A percentile compares a stretch with the other conserved stretches of the same genome.
These are phyloP conservation scores for Tolypocladium paradoxum DNA, from an alignment of 2,329 filamentous ascomycete species.

Conservation along the genomic window DNA sequence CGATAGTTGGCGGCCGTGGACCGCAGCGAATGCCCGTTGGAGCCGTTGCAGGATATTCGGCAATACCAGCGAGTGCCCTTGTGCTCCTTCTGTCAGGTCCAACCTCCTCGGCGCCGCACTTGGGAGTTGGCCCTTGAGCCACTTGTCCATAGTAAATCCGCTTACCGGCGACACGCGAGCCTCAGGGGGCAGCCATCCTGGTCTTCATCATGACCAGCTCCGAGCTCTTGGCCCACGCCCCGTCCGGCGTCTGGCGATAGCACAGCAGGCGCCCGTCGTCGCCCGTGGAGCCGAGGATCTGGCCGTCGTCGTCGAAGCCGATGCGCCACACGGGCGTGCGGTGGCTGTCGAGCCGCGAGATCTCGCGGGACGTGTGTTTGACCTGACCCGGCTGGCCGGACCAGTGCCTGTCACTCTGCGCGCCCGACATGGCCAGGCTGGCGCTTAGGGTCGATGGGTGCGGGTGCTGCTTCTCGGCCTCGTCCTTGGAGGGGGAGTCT, in stretches of 20 bases:
- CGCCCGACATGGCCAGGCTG: slow-evolving; percentile 39
- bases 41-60: too few relatives aligned
- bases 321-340: slow-evolving; percentile 67
- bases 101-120: not conserved
- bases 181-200: slow-evolving; percentile 35
- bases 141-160: not conserved
- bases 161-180: not conserved
- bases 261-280: slow-evolving; percentile 61
- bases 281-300: slow-evolving; percentile 64
- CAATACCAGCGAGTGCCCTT: not conserved
- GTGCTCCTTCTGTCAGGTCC: not conserved
- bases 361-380: slow-evolving; percentile 49
- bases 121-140: too few relatives aligned
- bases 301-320: slow-evolving; percentile 58
- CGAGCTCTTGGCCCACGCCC: slow-evolving; percentile 48
- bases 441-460: slow-evolving; percentile 38
- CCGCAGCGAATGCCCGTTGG: not conserved
- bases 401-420: slow-evolving; percentile 35
- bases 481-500: slow-evolving; percentile 19
- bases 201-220: slow-evolving; percentile 49
- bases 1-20: not conserved
- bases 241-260: slow-evolving; percentile 48
- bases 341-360: slow-evolving; percentile 57
- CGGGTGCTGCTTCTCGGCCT: slow-evolving; percentile 14
- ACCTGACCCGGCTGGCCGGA: slow-evolving; percentile 55